Evolutionary conservation across 1,284 basidiomycete species (phyloP).

Genomic region (Cryptococcus sp.): DNA sequence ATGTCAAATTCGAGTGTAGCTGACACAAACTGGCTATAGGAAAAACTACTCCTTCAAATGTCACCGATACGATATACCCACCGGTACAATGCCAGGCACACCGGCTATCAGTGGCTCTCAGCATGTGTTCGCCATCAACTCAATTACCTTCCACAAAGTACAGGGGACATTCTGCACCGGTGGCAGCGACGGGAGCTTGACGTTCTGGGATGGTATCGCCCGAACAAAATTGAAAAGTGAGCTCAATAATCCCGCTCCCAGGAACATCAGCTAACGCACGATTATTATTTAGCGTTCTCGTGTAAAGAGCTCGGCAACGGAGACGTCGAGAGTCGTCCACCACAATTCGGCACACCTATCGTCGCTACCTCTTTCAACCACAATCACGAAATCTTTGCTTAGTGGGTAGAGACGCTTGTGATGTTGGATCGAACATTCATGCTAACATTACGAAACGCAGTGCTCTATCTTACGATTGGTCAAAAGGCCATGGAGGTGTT

Average conservation of each 20-base stretch:
- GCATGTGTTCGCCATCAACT: conserved; percentile 87
- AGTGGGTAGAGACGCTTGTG: conserved; percentile 51
- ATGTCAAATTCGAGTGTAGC: not conserved
- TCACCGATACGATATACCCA: conserved; percentile 70
- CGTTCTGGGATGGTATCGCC: conserved; percentile 57
- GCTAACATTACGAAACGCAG: conserved; percentile 17
- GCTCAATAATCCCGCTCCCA: conserved; percentile 32
- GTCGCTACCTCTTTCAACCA: conserved; percentile 76
- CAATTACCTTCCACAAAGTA: conserved; percentile 85
- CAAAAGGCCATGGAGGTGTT: conserved; percentile 82
- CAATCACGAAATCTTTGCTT: conserved; percentile 83
- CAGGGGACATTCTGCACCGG: conserved; percentile 94
- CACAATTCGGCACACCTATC: conserved; percentile 44
- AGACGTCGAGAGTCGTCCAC: conserved; percentile 65
- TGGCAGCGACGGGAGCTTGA: conserved; percentile 60
- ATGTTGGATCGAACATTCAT: not conserved
- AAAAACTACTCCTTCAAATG: conserved; percentile 96
- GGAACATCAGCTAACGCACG: not conserved
- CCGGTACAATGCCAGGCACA: conserved; percentile 34
- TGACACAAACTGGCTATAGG: conserved; percentile 1
- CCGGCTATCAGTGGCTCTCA: conserved; percentile 51
- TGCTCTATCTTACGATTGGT: conserved; percentile 86
- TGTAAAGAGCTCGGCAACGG: conserved; percentile 65
- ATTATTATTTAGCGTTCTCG: conserved; percentile 24
- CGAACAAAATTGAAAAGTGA: conserved; percentile 84